Evolutionary conservation across 1,284 basidiomycete species (phyloP).

Genomic region (Clitocybe nebularis): DNA sequence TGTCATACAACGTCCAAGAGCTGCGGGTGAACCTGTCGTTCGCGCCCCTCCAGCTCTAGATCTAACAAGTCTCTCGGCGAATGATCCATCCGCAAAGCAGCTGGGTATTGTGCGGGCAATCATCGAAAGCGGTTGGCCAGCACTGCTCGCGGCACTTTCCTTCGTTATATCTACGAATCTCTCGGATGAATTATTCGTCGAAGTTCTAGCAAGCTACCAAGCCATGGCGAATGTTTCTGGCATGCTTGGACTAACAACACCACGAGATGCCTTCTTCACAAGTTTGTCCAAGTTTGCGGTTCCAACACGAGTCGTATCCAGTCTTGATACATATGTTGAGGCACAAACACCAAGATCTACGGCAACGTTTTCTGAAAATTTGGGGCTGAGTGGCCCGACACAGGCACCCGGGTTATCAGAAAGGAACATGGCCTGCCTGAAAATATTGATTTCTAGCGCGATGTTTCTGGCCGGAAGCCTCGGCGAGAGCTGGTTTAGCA

Average conservation of each 20-base stretch:
- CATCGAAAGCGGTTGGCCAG: slow-evolving; percentile 86
- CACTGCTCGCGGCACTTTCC: slow-evolving; percentile 83
- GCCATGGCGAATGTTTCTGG: slow-evolving; percentile 87
- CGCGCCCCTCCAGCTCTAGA: slow-evolving; percentile 75
- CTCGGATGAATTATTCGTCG: slow-evolving; percentile 84
- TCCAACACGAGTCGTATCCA: slow-evolving; percentile 82
- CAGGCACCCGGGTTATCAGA: slow-evolving; percentile 78
- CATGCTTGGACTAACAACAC: slow-evolving; percentile 79
- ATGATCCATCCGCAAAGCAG: slow-evolving; percentile 53
- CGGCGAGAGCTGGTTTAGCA: slow-evolving; percentile 85
- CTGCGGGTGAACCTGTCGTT: slow-evolving; percentile 61
- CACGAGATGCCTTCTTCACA: slow-evolving; percentile 91
- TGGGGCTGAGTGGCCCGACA: slow-evolving; percentile 52
- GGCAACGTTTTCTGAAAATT: slow-evolving; percentile 63
- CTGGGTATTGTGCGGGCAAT: slow-evolving; percentile 68
- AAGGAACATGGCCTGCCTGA: slow-evolving; percentile 88
- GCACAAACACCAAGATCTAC: slow-evolving; percentile 62
- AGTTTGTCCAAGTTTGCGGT: slow-evolving; percentile 86
- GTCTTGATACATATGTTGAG: slow-evolving; percentile 71
- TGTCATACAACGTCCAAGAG: slow-evolving; percentile 61
- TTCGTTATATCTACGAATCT: slow-evolving; percentile 88
- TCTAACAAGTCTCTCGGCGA: slow-evolving; percentile 50
- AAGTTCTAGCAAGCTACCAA: slow-evolving; percentile 78
- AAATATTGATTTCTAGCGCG: slow-evolving; percentile 76
- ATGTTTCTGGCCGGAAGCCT: slow-evolving; percentile 83